phyloP scores from a whole-genome alignment of 495 filamentous ascomycete genomes.

The Cairneyella variabilis region DNA sequence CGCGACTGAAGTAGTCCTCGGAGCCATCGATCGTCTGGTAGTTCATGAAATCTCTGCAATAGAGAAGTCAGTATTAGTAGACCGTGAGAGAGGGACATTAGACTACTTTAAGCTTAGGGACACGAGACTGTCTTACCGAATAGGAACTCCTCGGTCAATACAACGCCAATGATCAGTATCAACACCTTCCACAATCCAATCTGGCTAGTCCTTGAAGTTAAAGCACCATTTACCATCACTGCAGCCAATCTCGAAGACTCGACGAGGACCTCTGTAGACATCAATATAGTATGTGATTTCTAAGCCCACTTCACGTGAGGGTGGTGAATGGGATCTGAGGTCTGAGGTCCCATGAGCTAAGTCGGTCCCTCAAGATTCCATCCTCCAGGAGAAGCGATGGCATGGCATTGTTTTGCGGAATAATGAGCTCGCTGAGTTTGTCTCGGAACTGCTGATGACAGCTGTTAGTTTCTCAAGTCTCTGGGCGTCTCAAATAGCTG shows the following conservation, averaged over 20 bases:
- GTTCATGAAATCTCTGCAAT: conserved; percentile 21
- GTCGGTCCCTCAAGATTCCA: not conserved
- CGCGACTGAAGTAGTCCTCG: conserved; percentile 16
- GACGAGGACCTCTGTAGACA: conserved; percentile 14
- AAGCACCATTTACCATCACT: conserved; percentile 25
- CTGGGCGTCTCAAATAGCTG: not conserved
- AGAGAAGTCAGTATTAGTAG: too few species aligned
- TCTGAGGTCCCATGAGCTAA: conserved; percentile 19
- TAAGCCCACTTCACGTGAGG: too few species aligned
- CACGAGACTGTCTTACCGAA: too few species aligned
- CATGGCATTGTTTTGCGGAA: conserved; percentile 7
- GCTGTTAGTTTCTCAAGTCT: conserved; percentile 9
- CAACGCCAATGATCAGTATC: conserved; percentile 24
- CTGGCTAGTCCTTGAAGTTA: conserved; percentile 18
- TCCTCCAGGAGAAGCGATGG: conserved; percentile 4
- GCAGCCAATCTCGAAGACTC: conserved; percentile 27
- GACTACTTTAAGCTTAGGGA: too few species aligned
- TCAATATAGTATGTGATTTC: too few species aligned
- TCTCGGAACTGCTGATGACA: too few species aligned
- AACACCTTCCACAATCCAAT: conserved; percentile 28
- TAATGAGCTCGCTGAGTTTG: conserved; percentile 15
- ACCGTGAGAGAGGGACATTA: too few species aligned
- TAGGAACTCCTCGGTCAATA: conserved; percentile 1
- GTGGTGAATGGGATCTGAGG: not conserved
- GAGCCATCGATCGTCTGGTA: not conserved